Evolutionary conservation across 2,329 filamentous ascomycete genomes (phyloP), one percentile per base, ranked within the genome.

Genomic region (Arachnopeziza araneosa): DNA sequence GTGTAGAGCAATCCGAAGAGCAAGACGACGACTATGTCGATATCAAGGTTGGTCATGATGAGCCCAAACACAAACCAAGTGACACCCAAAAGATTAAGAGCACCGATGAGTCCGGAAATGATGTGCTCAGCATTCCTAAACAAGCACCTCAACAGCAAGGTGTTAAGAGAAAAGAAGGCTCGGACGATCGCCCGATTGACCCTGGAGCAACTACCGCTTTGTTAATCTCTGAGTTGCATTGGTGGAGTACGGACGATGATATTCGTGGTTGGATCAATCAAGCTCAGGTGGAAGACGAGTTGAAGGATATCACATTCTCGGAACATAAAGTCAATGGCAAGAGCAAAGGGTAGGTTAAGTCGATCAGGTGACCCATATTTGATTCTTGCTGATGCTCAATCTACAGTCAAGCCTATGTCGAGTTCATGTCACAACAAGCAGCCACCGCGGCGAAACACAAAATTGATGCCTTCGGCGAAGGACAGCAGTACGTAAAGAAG

Each of bases 301-400:
- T 98, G 21, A 92, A 90, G 69, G 95, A 98, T 63, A 85, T 99
- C 56, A 96, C 93, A 0, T 99, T 98, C 74, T 97, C 91, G 70
- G 95, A 99, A 74, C 95, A 98, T 76, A 99, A 99, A 74, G 93
- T 98, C 54, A 99, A 99, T 68, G 95, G 95, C 68, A 99, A 99
- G 78, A 96, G 91, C 76, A 97, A 98, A 79, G 93, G 95, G 93
- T 96, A 81, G 65, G 86, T 75, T 22, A 9, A 49, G 24, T 23
- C 8, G 19, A 26, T 32, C 24, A 14, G 9, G 24, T 7, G 44
- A 21, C 26, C 54, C 1, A 23, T 50, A 50, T n/a, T 32, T 54
- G 4, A 5, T 32, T 36, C 17, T 12, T 59, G 32, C 61, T 67
- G 60, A 67, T 49, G 30, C 17, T 52, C 32, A 17, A 53, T 51